Evolutionary conservation across 306 rosid species (phyloP).

Genomic region (Biancaea sappan): DNA sequence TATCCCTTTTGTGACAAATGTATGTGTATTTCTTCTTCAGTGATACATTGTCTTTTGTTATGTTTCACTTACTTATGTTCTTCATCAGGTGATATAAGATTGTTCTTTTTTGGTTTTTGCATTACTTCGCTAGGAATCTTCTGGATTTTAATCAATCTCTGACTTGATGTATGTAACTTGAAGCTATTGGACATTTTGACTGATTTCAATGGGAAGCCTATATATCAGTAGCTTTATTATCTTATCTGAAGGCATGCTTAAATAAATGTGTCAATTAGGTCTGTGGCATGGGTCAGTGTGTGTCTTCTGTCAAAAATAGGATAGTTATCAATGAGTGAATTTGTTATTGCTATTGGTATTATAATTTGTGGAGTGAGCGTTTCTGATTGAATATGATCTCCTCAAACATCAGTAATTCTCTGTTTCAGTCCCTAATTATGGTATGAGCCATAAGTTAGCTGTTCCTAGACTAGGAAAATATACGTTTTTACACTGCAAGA

Average conservation of each 20-base stretch:
- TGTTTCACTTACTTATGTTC: conserved; percentile 5
- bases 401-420: not conserved
- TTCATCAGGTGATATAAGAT: not conserved
- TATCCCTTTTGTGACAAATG: too few species aligned
- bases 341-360: not conserved
- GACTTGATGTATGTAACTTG: not conserved
- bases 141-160: not conserved
- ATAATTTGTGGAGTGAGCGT: not conserved
- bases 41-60: conserved; percentile 1
- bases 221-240: not conserved
- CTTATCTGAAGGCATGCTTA: not conserved
- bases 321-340: not conserved
- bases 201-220: not conserved
- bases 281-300: conserved; percentile 9
- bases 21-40: too few species aligned
- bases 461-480: not conserved
- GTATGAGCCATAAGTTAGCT: not conserved
- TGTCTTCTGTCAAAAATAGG: not conserved
- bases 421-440: not conserved
- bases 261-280: conserved; percentile 15
- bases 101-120: conserved; percentile 16
- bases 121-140: conserved; percentile 4
- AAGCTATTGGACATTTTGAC: not conserved
- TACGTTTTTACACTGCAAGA: not conserved
- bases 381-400: conserved; percentile 8